phyloP scores from a whole-genome alignment of 768 basidiomycete genomes.

The Podaxis carcinomalis region DNA sequence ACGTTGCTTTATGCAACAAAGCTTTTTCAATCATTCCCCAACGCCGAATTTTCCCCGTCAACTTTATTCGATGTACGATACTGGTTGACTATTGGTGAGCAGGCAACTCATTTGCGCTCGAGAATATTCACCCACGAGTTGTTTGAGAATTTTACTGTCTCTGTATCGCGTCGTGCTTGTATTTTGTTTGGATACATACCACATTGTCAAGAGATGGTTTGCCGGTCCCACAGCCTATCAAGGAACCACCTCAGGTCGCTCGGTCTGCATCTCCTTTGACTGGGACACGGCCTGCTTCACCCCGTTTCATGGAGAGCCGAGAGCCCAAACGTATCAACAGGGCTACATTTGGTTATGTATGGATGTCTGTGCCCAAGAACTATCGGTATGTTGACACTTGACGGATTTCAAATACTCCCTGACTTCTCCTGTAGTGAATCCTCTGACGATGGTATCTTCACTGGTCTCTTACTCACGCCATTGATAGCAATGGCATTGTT shows the following conservation, averaged over 20 bases:
- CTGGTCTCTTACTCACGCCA: conserved; percentile 80
- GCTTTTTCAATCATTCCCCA: conserved; percentile 31
- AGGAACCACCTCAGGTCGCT: conserved; percentile 14
- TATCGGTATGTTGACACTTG: conserved; percentile 52
- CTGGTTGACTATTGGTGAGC: conserved; percentile 52
- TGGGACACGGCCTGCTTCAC: conserved; percentile 32
- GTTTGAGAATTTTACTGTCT: conserved; percentile 55
- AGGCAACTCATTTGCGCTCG: background rate
- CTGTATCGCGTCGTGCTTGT: conserved; percentile 48
- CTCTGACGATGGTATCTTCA: conserved; percentile 81
- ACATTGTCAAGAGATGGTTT: conserved; percentile 30
- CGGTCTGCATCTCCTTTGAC: conserved; percentile 13
- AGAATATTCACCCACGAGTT: conserved; percentile 5
- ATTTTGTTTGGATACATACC: conserved; percentile 60
- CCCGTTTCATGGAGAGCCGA: conserved; percentile 38
- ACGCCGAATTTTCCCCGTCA: conserved; percentile 23
- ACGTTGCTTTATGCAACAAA: conserved; percentile 55
- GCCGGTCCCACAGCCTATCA: conserved; percentile 12
- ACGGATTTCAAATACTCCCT: conserved; percentile 3
- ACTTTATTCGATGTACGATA: conserved; percentile 26
- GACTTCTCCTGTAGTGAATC: conserved; percentile 50
- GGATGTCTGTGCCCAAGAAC: conserved; percentile 91
- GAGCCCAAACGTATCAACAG: conserved; percentile 34
- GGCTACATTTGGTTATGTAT: conserved; percentile 64
- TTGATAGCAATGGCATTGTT: conserved; percentile 71